Conservation (phyloP, 2,329 filamentous ascomycete genomes). For the Cladosporium velox region DNA sequence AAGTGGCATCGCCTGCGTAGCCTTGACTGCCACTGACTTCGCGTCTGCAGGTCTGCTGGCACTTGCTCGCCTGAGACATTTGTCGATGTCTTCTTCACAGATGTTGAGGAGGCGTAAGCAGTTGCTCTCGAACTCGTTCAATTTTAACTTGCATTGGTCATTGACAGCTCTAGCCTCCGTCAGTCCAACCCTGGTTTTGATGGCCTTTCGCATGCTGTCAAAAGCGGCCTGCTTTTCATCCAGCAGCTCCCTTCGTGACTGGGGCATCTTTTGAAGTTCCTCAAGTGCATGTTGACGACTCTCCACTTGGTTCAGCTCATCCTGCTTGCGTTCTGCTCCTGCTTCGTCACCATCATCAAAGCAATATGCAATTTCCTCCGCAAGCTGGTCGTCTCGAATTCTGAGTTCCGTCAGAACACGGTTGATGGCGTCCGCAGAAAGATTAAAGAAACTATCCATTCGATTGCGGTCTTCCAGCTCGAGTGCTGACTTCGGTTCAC, state of each 20-base stretch:
- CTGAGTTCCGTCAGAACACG: constrained; percentile 24
- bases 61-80: constrained; percentile 22
- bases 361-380: constrained; percentile 27
- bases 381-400: constrained; percentile 25
- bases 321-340: constrained; percentile 22
- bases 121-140: constrained; percentile 30
- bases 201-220: constrained; percentile 26
- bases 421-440: constrained; percentile 26
- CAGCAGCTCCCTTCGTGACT: constrained; percentile 29
- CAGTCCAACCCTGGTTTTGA: constrained; percentile 26
- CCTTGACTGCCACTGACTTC: constrained; percentile 31
- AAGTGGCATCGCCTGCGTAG: constrained; percentile 31
- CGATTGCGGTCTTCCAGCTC: constrained; percentile 19
- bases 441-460: constrained; percentile 27
- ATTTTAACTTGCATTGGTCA: constrained; percentile 28
- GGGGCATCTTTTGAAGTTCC: constrained; percentile 25
- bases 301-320: constrained; percentile 27
- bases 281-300: constrained; percentile 24
- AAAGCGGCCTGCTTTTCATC: constrained; percentile 18
- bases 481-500: constrained; percentile 18
- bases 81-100: constrained; percentile 30
- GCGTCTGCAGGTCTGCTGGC: constrained; percentile 7
- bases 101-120: constrained; percentile 29
- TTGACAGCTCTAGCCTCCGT: constrained; percentile 31
- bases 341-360: constrained; percentile 29